Percentiles rank a stretch among this genome's conserved stretches.
These are phyloP conservation scores for Pyrenula aspistea DNA, from an alignment of 495 filamentous ascomycete species.

Conservation along the genomic window DNA sequence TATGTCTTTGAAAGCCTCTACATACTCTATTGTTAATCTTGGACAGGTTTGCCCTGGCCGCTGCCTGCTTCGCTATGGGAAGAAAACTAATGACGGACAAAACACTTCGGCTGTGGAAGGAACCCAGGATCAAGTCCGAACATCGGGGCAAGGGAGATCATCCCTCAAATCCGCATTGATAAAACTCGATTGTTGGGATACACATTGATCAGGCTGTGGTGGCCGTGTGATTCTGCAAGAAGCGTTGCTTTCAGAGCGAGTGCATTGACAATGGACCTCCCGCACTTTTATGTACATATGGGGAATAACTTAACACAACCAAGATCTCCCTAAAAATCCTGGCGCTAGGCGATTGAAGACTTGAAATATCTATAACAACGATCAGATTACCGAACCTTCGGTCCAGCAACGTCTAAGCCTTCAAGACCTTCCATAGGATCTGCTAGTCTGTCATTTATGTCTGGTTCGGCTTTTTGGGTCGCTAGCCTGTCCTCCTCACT, in stretches of 20 bases:
- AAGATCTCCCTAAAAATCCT: too few species aligned
- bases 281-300: background rate
- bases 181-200: too few species aligned
- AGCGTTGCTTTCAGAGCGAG: too few species aligned
- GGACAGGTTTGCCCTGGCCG: constrained; percentile 55
- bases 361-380: too few species aligned
- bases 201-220: too few species aligned
- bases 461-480: constrained; percentile 41
- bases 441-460: constrained; percentile 39
- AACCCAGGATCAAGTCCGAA: background rate
- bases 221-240: too few species aligned
- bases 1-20: constrained; percentile 27
- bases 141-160: background rate
- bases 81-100: constrained; percentile 82
- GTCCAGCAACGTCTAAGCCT: constrained; percentile 85
- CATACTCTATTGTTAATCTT: constrained; percentile 2
- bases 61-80: constrained; percentile 65
- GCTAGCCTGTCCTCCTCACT: constrained; percentile 72
- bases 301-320: too few species aligned
- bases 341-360: too few species aligned
- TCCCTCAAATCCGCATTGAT: background rate
- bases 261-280: too few species aligned
- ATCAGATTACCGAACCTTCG: too few species aligned
- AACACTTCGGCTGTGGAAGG: constrained; percentile 58
- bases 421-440: constrained; percentile 96